Conservation (phyloP, 768 basidiomycete species). For the Suillus subaureus region DNA sequence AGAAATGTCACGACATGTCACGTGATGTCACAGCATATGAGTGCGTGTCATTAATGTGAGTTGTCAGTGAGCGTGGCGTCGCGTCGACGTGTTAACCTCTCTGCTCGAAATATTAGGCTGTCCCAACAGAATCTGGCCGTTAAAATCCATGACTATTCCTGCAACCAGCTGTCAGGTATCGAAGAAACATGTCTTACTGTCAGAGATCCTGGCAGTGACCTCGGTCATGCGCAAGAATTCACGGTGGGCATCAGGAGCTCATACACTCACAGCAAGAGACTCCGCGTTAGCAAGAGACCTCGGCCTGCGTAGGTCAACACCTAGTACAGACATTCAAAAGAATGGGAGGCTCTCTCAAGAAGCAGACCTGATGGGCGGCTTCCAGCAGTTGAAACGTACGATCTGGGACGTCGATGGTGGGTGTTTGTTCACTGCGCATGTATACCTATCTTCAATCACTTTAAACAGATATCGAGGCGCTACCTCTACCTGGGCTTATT, state of each 20-base stretch:
- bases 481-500: conserved; percentile 67
- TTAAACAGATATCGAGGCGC: conserved; percentile 54
- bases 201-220: conserved; percentile 91
- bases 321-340: conserved; percentile 43
- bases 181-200: conserved; percentile 79
- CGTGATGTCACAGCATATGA: background rate
- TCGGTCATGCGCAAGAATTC: conserved; percentile 98
- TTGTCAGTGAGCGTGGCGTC: background rate
- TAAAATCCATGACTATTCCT: background rate
- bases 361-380: conserved; percentile 86
- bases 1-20: background rate
- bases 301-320: conserved; percentile 66
- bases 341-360: conserved; percentile 63
- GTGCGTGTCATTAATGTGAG: background rate
- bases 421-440: conserved; percentile 22
- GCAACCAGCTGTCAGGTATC: conserved; percentile 38
- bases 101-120: background rate
- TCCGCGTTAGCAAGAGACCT: conserved; percentile 73
- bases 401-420: conserved; percentile 70
- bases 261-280: conserved; percentile 62
- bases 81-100: background rate
- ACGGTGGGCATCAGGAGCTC: conserved; percentile 83
- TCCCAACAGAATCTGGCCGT: background rate
- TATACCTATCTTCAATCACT: background rate
- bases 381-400: conserved; percentile 79